Percentiles rank a stretch among this genome's conserved stretches.
Conservation (phyloP, 2,329 filamentous ascomycete genomes). For the Diaporthe humulicola region DNA sequence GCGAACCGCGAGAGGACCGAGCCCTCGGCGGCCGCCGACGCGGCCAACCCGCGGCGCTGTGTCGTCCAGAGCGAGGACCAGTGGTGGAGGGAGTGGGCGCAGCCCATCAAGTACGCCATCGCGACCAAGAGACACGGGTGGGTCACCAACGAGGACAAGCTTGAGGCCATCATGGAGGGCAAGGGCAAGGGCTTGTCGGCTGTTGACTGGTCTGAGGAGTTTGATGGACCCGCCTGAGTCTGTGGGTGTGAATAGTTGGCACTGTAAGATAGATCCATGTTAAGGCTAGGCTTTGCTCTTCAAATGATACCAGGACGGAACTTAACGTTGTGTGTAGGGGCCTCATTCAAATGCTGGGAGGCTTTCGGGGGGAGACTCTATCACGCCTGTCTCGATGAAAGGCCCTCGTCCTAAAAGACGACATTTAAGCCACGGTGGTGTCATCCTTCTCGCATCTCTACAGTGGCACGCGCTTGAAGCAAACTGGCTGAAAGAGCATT, state of each 20-base stretch:
- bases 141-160: slow-evolving; percentile 67
- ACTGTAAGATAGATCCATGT: background rate
- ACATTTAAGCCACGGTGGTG: background rate
- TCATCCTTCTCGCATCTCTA: background rate
- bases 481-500: background rate
- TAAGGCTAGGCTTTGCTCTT: background rate
- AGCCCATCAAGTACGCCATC: slow-evolving; percentile 57
- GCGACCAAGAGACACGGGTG: slow-evolving; percentile 55
- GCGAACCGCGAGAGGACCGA: slow-evolving; percentile 62
- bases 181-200: slow-evolving; percentile 52
- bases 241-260: background rate
- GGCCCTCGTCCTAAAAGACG: background rate
- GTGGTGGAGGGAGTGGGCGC: slow-evolving; percentile 68
- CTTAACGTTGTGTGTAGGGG: background rate
- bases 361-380: background rate
- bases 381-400: too few species aligned
- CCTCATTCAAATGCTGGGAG: too few species aligned
- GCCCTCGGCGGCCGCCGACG: slow-evolving; percentile 42
- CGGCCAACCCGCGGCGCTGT: slow-evolving; percentile 51
- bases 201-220: slow-evolving; percentile 59
- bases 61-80: slow-evolving; percentile 68
- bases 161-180: slow-evolving; percentile 66
- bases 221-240: background rate
- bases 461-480: background rate
- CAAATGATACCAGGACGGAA: background rate